Evolutionary conservation across 2,329 filamentous ascomycete species (phyloP), one percentile per base, ranked within the genome.

Genomic region (Botrytis deweyae): DNA sequence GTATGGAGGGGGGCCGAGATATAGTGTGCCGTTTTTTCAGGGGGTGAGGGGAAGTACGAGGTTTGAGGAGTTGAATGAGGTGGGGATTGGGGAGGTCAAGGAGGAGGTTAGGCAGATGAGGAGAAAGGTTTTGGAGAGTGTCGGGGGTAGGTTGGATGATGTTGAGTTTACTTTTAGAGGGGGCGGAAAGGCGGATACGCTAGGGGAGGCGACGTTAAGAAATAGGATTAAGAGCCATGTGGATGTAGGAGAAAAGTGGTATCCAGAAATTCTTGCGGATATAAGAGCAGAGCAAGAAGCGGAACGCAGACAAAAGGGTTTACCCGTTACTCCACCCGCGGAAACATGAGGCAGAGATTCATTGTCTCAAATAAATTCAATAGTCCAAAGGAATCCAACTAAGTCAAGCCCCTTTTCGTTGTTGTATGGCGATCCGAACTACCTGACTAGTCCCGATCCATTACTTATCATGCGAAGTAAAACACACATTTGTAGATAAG

Each of bases 181-280:
- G 86, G 89, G 73, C 88, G 86, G 80, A 88, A 89, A 25, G 22
- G 78, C 78, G n/a, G 89, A 88, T 80, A 91, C 88, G 77, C 83
- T 97, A 14, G 93, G 94, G 7, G 93, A 97, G 85, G 94, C 93
- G 18, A 97, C 93, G 74, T 83, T 97, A 81, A 88, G 93, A 83
- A 97, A 97, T 83, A 85, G 94, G 22, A 87, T 97, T 78, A 96
- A 95, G 87, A 94, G 92, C 77, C 94, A 97, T 83, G 92, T 91
- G 5, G 94, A 97, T 81, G 94, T 97, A 1, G 93, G 92, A 2
- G 92, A 95, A 85, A 86, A 90, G 78, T 97, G 93, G 89, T 93
- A 92, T 80, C 91, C 91, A 4, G 89, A 92, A 42, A 79, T 84
- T 59, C 76, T 85, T 76, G 82, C 82, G 74, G 85, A 85, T 74